phyloP scores from a whole-genome alignment of 257 asterid species.

The Capsicum chinense region DNA sequence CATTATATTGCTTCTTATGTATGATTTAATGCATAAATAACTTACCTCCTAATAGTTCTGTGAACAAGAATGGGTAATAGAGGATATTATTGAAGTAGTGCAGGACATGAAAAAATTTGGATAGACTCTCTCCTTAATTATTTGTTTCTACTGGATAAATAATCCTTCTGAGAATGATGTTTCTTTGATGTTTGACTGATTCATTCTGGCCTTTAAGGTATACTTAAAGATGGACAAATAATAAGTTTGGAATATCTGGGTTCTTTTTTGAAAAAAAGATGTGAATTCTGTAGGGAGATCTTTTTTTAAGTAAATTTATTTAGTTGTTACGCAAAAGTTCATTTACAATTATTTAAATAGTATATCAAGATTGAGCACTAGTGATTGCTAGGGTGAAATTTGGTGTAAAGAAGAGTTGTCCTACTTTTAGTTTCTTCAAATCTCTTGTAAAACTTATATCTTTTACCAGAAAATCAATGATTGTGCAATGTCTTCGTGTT shows the following conservation, averaged over 20 bases:
- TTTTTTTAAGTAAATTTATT: too few relatives aligned
- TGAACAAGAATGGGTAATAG: neutral
- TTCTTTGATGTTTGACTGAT: neutral
- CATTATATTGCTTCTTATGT: too few relatives aligned
- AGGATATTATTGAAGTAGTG: neutral
- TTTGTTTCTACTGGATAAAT: neutral
- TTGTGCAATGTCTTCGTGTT: constrained; percentile 10
- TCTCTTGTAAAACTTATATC: constrained; percentile 12
- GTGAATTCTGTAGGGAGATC: too few relatives aligned
- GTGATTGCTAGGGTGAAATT: neutral
- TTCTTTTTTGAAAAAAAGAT: neutral
- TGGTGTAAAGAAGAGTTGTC: constrained; percentile 18
- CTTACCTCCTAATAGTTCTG: too few relatives aligned
- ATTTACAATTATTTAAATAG: too few relatives aligned
- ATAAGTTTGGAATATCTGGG: constrained; percentile 2
- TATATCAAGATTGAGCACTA: too few relatives aligned
- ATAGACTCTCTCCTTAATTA: neutral
- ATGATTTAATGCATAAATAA: too few relatives aligned
- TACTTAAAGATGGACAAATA: neutral
- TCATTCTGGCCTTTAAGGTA: neutral
- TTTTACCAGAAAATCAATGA: constrained; percentile 12
- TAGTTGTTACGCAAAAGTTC: too few relatives aligned
- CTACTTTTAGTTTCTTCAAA: neutral
- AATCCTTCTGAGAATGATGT: neutral
- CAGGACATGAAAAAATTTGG: neutral